Evolutionary conservation across 768 basidiomycete species (phyloP), one percentile per base, ranked within the genome.

Genomic region (Boletus barrowsii): DNA sequence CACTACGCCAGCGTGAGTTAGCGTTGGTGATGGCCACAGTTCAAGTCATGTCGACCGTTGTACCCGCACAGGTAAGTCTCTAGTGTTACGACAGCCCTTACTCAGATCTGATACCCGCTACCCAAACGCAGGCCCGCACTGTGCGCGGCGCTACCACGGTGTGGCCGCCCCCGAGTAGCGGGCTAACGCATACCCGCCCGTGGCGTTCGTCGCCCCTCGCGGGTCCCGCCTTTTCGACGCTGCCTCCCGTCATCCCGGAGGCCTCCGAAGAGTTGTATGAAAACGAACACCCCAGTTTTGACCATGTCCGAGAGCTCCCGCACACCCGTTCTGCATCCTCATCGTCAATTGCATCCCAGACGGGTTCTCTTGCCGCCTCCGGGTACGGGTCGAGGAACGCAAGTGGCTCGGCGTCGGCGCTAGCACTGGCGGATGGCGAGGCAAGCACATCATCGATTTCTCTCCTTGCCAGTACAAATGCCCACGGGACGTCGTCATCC

Each of bases 201-300:
- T 52, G 64, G 54, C 68, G 68, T 14, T 70, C 68, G 13, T 70
- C 68, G 0, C 68, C 68, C 0, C 68, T 70, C 39, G 61, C 69
- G 0, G 47, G 67, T 1, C 61, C 59, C 32, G 67, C 24, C 4
- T 60, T 69, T 15, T 69, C 66, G 10, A 69, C 57, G 0, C 54
- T 64, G 8, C 63, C 68, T 0, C 62, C 67, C 41, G 58, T 59
- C 35, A 59, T 60, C 51, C 58, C 61, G 36, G 63, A 62, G 53
- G 53, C 52, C 2, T 57, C 63, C 24, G 57, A 70, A 30, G 68
- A 67, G 17, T 53, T 55, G 10, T 26, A 59, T 42, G 56, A 57
- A 42, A 43, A 39, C 0, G 63, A 54, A 11, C 14, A 37, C 8
- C 32, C 33, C 39, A 18, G 40, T 0, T 35, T 13, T 0, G 22